Evolutionary conservation across 2,329 filamentous ascomycete genomes (phyloP).

Genomic region (Aspergillus tamarii): DNA sequence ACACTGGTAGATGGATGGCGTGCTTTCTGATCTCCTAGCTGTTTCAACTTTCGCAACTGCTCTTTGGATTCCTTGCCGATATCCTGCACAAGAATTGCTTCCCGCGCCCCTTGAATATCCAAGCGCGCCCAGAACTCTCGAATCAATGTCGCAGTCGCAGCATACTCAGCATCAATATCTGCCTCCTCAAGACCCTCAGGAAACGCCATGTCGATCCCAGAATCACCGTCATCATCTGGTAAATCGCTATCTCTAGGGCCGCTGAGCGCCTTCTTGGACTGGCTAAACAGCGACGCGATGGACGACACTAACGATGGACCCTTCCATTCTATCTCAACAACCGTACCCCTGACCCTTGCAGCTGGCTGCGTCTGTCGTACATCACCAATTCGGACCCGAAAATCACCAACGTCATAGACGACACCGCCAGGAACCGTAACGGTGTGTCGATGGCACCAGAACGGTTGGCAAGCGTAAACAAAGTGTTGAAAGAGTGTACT

Average conservation of each 20-base stretch:
- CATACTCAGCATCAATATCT: conserved; percentile 44
- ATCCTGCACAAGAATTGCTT: conserved; percentile 47
- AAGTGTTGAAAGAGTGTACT: conserved; percentile 45
- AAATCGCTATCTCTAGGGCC: not conserved
- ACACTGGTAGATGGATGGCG: conserved; percentile 5
- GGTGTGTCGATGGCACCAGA: conserved; percentile 48
- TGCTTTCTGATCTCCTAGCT: conserved; percentile 15
- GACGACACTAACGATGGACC: conserved; percentile 40
- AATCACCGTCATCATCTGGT: conserved; percentile 24
- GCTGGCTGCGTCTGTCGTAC: conserved; percentile 45
- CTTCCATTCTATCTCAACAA: conserved; percentile 50
- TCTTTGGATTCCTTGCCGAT: conserved; percentile 43
- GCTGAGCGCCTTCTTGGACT: conserved; percentile 4
- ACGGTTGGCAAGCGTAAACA: conserved; percentile 43
- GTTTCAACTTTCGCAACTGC: conserved; percentile 28
- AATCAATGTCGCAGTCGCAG: conserved; percentile 39
- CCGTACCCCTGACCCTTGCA: conserved; percentile 42
- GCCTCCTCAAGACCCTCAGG: conserved; percentile 36
- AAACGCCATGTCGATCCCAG: conserved; percentile 31
- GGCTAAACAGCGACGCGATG: conserved; percentile 19
- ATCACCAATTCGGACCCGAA: conserved; percentile 47
- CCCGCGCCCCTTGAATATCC: conserved; percentile 40
- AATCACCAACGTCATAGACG: conserved; percentile 47
- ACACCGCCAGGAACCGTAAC: conserved; percentile 39
- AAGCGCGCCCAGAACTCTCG: conserved; percentile 46